Base-by-base conservation (phyloP, 2,329 filamentous ascomycete genomes). In the Botrytis hyacinthi region DNA sequence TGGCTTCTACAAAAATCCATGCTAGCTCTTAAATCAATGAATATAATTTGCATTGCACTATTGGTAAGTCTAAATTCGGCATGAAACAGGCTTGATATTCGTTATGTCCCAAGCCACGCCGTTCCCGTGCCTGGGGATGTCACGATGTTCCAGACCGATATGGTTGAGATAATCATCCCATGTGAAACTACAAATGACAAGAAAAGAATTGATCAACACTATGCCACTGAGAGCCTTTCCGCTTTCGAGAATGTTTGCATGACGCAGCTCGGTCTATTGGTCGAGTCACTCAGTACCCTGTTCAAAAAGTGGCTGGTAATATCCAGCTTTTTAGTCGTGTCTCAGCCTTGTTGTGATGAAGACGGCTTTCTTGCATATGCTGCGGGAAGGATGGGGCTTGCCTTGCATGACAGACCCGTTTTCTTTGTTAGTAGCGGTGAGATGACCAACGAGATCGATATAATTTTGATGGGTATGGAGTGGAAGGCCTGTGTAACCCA, bases 261-360 rank as follows among this genome's bases (percentile, higher is more conserved):
- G n/a, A 42, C 26, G 29, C 35, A 57, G 29, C 66, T 54, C 20
- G 26, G 10, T 37, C 26, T 29, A 68, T 68, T 68, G 65, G 46
- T 29, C 9, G 9, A 29, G 29, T 16, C 14, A 18, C 37, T 40
- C 32, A 6, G 14, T 12, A 42, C 35, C 66, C 48, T 57, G 48
- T 20, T 69, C 51, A 32, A 26, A 44, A 69, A 20, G 37, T 40
- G 48, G 48, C n/a, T 57, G 18, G 37, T 32, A 57, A 9, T 42
- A 14, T 42, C 35, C 35, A 68, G 26, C 35, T 32, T 54, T 40
- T 32, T 42, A n/a, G 18, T 57, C n/a, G n/a, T 69, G 48, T 69
- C 66, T 69, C 66, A 69, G 66, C 35, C 66, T 42, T 69, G 35
- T 57, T 69, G 48, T 68, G 66, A 68, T 57, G 35, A 57, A 57